phyloP scores from a whole-genome alignment of 129 eudicot genomes.

The Artemisia tridentata region DNA sequence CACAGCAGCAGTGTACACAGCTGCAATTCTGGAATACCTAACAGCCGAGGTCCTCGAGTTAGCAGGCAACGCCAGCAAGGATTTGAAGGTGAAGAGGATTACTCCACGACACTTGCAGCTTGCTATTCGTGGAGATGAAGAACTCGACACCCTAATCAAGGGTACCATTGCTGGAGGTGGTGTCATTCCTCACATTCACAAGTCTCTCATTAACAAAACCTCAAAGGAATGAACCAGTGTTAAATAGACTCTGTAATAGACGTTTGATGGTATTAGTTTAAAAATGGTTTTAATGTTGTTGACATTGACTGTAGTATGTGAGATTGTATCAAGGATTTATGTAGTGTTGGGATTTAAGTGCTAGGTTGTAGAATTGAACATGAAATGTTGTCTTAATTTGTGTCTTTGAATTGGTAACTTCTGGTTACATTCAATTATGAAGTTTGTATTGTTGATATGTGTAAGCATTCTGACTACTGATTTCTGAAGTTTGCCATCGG shows the following conservation, averaged over 20 bases:
- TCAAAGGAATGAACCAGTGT: constrained; percentile 6
- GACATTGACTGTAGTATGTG: constrained; percentile 1
- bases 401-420: neutral
- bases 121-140: constrained; percentile 16
- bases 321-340: constrained; percentile 6
- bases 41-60: constrained; percentile 11
- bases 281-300: neutral
- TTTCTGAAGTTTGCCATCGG: too few species aligned
- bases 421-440: neutral
- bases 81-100: constrained; percentile 13
- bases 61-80: constrained; percentile 15
- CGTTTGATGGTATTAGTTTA: neutral
- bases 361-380: neutral
- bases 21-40: constrained; percentile 10
- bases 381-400: neutral
- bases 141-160: constrained; percentile 14
- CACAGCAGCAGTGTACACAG: constrained; percentile 8
- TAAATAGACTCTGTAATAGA: neutral
- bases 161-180: constrained; percentile 23
- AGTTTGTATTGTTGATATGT: neutral
- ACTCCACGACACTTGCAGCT: constrained; percentile 16
- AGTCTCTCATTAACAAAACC: constrained; percentile 16
- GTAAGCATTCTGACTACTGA: neutral
- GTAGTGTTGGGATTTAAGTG: neutral
- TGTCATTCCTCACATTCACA: constrained; percentile 21